A percentile compares a stretch with the other conserved stretches of the same genome.
These are phyloP conservation scores for Trichaptum fuscoviolaceum DNA, from an alignment of 768 basidiomycete species.

Conservation along the genomic window DNA sequence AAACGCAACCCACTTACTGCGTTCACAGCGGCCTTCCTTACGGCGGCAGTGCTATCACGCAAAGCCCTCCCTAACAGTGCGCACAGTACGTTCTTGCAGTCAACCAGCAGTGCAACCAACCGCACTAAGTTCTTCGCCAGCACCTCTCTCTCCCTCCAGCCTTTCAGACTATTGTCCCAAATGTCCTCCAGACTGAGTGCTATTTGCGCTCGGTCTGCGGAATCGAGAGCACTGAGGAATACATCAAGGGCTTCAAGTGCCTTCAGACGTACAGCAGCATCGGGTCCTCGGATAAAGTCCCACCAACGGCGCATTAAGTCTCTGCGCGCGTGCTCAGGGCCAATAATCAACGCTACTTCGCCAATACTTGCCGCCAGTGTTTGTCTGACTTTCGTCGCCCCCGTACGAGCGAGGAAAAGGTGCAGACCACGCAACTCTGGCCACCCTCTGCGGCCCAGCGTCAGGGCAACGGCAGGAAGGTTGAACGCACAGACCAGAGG, in stretches of 20 bases:
- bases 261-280: constrained; percentile 64
- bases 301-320: constrained; percentile 76
- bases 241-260: constrained; percentile 60
- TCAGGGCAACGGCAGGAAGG: constrained; percentile 84
- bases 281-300: constrained; percentile 52
- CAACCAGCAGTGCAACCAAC: constrained; percentile 37
- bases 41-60: constrained; percentile 76
- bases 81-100: constrained; percentile 42
- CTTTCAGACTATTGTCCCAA: constrained; percentile 56
- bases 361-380: constrained; percentile 87
- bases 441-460: constrained; percentile 78
- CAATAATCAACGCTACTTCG: constrained; percentile 83
- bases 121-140: constrained; percentile 51
- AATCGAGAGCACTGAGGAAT: constrained; percentile 50
- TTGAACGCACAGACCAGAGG: constrained; percentile 83
- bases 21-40: constrained; percentile 69
- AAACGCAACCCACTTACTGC: constrained; percentile 42
- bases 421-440: constrained; percentile 63
- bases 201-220: constrained; percentile 38
- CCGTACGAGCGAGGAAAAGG: constrained; percentile 55
- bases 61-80: constrained; percentile 56
- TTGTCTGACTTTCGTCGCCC: constrained; percentile 57
- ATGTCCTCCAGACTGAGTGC: constrained; percentile 36
- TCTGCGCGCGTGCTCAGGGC: constrained; percentile 53
- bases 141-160: constrained; percentile 81